A percentile compares a stretch with the other conserved stretches of the same genome.
Evolutionary conservation across 352 stramenopile species (phyloP).

Genomic region (Globisporangium polare): DNA sequence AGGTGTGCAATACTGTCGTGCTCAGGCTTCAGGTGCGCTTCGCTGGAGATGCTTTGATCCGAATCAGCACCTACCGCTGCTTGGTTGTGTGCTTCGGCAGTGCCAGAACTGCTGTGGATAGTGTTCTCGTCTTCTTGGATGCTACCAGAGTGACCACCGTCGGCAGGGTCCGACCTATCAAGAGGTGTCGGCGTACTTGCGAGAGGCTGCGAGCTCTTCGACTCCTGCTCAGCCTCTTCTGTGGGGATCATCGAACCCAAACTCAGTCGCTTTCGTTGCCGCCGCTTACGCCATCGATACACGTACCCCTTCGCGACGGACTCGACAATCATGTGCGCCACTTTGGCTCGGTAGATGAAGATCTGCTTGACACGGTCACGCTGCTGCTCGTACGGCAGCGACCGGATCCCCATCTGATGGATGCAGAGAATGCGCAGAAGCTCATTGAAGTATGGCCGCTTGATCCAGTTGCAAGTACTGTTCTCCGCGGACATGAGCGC

Average conservation of each 20-base stretch:
- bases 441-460: constrained; percentile 74
- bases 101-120: neutral
- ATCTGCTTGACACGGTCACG: constrained; percentile 82
- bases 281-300: constrained; percentile 28
- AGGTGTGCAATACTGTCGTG: neutral
- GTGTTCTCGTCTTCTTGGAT: neutral
- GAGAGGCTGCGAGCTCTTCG: neutral
- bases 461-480: constrained; percentile 21
- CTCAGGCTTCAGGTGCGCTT: neutral
- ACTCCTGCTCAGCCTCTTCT: neutral
- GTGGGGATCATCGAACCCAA: neutral
- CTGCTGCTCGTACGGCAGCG: constrained; percentile 76
- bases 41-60: neutral
- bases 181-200: neutral
- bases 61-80: neutral
- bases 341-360: constrained; percentile 76
- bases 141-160: neutral
- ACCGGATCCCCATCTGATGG: constrained; percentile 75
- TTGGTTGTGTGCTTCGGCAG: neutral
- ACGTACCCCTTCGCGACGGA: constrained; percentile 62
- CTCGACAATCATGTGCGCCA: constrained; percentile 74
- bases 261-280: neutral
- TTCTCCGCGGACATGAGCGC: constrained; percentile 32
- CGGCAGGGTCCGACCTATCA: neutral
- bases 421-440: constrained; percentile 72